Evolutionary conservation across 2,329 filamentous ascomycete species (phyloP), one percentile per base, ranked within the genome.

Genomic region (Podosphaera leucotricha): DNA sequence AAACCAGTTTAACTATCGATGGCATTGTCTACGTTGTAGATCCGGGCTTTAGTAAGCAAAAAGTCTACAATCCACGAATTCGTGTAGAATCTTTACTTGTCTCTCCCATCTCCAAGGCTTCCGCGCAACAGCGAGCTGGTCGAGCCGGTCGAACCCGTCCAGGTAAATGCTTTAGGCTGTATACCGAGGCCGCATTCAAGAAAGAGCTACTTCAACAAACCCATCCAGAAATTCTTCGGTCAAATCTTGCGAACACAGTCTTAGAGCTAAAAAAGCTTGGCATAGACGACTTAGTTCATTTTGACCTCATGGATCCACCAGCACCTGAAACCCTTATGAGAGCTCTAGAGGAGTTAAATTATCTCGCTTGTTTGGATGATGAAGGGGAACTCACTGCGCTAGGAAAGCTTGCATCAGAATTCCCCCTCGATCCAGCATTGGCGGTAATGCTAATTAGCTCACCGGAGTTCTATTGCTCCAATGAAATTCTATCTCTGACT

Each of bases 21-120:
- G 90, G 90, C 59, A 98, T 98, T 50, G 90, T 98, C 30, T 98
- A 94, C 57, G 90, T 98, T 28, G 87, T 98, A n/a, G 90, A 98
- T 57, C 87, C 90, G 2, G 90, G 90, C 30, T 98, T 98, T 66
- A 93, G 85, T 65, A 98, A 98, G 66, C 90, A 98, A 58, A 98
- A 95, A 64, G 90, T 95, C 49, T 98, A 95, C 68, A 95, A 98
- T 61, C 87, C 90, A 19, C 77, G 90, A 48, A 92, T 93, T 54
- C 77, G 90, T 61, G 86, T 98, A 50, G 90, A 98, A 63, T 95
- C 90, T 1, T 71, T 98, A 6, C 69, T 98, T n/a, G 87, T 98
- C 4, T 94, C 90, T 2, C 86, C 90, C 19, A 95, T 98, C 53
- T 95, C 86, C 47, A 95, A 94, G 61, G 90, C 90, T 20, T 95